Evolutionary conservation across 768 basidiomycete genomes (phyloP).

Genomic region (Serpula lacrymans): DNA sequence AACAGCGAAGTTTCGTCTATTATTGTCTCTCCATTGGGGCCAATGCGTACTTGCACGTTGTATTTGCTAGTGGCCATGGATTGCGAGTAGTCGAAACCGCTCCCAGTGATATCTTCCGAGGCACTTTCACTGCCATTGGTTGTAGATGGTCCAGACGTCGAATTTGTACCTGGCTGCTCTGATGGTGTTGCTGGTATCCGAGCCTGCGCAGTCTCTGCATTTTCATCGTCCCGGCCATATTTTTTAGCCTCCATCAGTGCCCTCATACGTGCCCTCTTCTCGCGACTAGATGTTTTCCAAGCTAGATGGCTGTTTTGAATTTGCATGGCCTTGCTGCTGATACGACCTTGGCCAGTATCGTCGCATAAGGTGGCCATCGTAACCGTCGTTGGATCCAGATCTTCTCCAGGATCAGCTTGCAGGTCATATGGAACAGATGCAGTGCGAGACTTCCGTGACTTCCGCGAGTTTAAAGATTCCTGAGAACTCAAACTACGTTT

Average conservation of each 20-base stretch:
- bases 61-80: conserved; percentile 64
- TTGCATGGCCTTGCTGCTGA: conserved; percentile 74
- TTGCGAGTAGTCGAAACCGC: conserved; percentile 70
- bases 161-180: conserved; percentile 4
- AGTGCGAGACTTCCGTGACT: conserved; percentile 34
- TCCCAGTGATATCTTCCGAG: conserved; percentile 44
- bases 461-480: conserved; percentile 26
- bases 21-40: conserved; percentile 82
- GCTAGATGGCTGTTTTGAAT: conserved; percentile 66
- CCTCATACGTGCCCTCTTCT: conserved; percentile 63
- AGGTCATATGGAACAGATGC: conserved; percentile 57
- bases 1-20: conserved; percentile 83
- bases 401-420: conserved; percentile 66
- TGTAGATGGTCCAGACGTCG: conserved; percentile 12
- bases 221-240: conserved; percentile 59
- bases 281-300: conserved; percentile 69
- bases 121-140: conserved; percentile 11
- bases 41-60: conserved; percentile 84
- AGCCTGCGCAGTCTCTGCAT: conserved; percentile 30
- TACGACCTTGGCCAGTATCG: conserved; percentile 74
- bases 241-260: conserved; percentile 69
- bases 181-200: conserved; percentile 12
- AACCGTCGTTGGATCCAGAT: conserved; percentile 76
- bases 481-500: conserved; percentile 17
- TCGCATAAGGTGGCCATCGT: conserved; percentile 80